phyloP scores from a whole-genome alignment of 2,329 filamentous ascomycete species.

The Scedosporium apiospermum region DNA sequence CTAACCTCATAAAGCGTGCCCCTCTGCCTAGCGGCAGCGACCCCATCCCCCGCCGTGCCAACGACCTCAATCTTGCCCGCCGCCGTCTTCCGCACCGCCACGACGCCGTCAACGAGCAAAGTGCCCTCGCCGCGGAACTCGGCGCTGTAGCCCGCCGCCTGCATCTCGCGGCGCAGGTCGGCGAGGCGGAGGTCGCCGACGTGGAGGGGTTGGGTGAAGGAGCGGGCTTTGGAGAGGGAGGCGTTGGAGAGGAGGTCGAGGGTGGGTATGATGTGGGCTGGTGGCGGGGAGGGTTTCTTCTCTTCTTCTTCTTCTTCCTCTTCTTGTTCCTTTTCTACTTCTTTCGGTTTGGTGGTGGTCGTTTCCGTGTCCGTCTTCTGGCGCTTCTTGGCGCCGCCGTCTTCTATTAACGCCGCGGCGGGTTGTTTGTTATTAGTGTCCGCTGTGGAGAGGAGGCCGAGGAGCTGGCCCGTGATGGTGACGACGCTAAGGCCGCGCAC shows the following conservation, averaged over 20 bases:
- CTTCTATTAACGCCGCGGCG: conserved; percentile 28
- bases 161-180: conserved; percentile 78
- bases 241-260: conserved; percentile 46
- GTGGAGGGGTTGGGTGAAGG: conserved; percentile 72
- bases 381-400: conserved; percentile 36
- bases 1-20: conserved; percentile 81
- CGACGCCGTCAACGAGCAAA: conserved; percentile 76
- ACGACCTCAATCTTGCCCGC: conserved; percentile 86
- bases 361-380: conserved; percentile 28
- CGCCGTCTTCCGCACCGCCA: conserved; percentile 80
- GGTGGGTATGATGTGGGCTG: conserved; percentile 28
- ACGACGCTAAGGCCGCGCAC: conserved; percentile 85
- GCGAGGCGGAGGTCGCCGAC: conserved; percentile 88
- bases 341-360: conserved; percentile 3
- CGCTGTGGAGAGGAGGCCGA: conserved; percentile 19
- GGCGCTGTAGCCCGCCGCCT: conserved; percentile 70
- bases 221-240: conserved; percentile 63
- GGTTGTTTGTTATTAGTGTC: conserved; percentile 6
- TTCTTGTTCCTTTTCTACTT: conserved; percentile 1
- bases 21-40: conserved; percentile 18
- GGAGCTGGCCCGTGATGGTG: conserved; percentile 70
- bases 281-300: conserved; percentile 9
- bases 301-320: neutral
- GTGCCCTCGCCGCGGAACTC: conserved; percentile 93
- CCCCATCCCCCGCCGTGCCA: conserved; percentile 46